Conservation (phyloP, 306 rosid species). For the Potentilla sterilis region DNA sequence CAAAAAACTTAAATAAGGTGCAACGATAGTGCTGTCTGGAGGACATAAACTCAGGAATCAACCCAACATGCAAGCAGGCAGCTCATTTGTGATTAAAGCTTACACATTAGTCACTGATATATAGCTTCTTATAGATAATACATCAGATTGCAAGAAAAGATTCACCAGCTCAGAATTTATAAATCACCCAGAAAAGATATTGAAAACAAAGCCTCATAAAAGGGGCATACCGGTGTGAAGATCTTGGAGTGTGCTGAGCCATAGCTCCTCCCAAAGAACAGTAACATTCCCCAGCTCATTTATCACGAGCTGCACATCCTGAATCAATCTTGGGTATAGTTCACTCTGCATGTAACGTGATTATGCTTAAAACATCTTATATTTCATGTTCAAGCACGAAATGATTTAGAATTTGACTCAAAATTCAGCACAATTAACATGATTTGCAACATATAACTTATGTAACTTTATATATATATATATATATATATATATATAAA, state of each 20-base stretch:
- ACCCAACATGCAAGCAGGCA: not conserved
- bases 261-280: slow-evolving; percentile 98
- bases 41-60: not conserved
- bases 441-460: not conserved
- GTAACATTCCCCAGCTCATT: slow-evolving; percentile 94
- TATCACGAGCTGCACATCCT: slow-evolving; percentile 91
- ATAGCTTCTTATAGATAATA: not conserved
- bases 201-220: slow-evolving; percentile 18
- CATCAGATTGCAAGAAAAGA: not conserved
- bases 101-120: not conserved
- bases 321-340: slow-evolving; percentile 78
- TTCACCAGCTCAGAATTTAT: slow-evolving; percentile 3
- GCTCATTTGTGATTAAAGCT: not conserved
- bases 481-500: not conserved
- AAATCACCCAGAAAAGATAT: slow-evolving; percentile 6
- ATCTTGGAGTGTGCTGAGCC: slow-evolving; percentile 99
- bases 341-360: slow-evolving; percentile 64
- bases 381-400: slow-evolving; percentile 17
- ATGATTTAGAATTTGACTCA: slow-evolving; percentile 16
- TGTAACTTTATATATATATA: not conserved
- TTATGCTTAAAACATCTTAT: slow-evolving; percentile 26
- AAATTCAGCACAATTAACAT: not conserved
- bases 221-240: slow-evolving; percentile 70
- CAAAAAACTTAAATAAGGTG: slow-evolving; percentile 6
- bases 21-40: not conserved